Conservation (phyloP, 2,329 filamentous ascomycete genomes). For the Trichoderma sp. region DNA sequence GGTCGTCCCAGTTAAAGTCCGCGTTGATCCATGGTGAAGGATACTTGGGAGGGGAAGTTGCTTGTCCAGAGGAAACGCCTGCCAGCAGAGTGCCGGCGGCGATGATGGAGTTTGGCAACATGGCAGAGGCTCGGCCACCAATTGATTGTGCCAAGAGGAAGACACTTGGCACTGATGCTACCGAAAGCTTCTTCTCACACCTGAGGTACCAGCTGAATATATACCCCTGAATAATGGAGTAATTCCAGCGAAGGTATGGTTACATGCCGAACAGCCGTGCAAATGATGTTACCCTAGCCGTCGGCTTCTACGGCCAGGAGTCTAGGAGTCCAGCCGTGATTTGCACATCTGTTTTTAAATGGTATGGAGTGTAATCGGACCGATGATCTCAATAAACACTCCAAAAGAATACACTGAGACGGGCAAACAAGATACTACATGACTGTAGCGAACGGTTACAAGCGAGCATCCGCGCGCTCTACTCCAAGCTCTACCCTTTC, state of each 20-base stretch:
- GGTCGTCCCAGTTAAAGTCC: conserved; percentile 7
- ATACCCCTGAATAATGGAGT: conserved; percentile 3
- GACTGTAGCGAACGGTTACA: background rate
- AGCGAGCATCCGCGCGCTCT: background rate
- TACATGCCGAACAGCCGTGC: background rate
- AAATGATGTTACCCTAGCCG: background rate
- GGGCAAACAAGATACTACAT: background rate
- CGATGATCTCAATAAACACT: background rate
- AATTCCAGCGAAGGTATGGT: background rate
- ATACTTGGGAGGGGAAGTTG: background rate
- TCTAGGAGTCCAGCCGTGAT: background rate
- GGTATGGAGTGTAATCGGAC: conserved; percentile 1
- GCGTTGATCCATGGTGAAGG: conserved; percentile 3
- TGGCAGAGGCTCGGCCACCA: background rate
- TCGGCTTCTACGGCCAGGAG: background rate
- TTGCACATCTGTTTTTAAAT: background rate
- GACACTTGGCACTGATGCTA: conserved; percentile 5
- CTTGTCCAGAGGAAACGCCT: conserved; percentile 3
- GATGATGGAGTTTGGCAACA: background rate
- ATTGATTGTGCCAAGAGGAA: background rate
- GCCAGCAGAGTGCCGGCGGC: background rate
- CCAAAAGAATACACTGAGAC: background rate
- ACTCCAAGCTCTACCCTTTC: background rate
- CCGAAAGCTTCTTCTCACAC: background rate
- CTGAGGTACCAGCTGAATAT: background rate